Evolutionary conservation across 768 basidiomycete species (phyloP).

Genomic region (Pleurotus eryngii): DNA sequence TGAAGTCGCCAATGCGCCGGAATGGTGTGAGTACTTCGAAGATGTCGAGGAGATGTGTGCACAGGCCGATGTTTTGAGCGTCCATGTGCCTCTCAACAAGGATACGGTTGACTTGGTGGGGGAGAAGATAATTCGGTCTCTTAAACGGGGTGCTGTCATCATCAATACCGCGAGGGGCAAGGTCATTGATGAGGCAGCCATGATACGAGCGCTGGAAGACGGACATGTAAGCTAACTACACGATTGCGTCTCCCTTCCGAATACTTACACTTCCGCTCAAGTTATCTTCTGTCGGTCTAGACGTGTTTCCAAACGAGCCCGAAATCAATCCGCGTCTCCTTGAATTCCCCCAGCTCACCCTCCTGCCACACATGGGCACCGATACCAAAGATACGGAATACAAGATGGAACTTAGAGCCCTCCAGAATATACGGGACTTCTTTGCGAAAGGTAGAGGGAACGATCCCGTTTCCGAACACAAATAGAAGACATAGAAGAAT

Average conservation of each 20-base stretch:
- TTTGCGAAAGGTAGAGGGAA: slow-evolving; percentile 58
- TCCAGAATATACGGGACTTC: slow-evolving; percentile 74
- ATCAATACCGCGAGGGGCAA: slow-evolving; percentile 92
- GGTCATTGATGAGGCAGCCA: slow-evolving; percentile 82
- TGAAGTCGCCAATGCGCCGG: slow-evolving; percentile 54
- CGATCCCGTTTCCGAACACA: slow-evolving; percentile 64
- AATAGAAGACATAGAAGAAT: slow-evolving; percentile 7
- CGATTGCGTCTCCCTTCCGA: neutral
- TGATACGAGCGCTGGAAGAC: slow-evolving; percentile 81
- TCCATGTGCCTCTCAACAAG: slow-evolving; percentile 76
- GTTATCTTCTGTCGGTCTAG: slow-evolving; percentile 79
- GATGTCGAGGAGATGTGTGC: slow-evolving; percentile 61
- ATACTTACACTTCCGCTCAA: slow-evolving; percentile 24
- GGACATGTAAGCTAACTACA: slow-evolving; percentile 66
- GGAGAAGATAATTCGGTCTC: slow-evolving; percentile 68
- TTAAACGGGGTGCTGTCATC: slow-evolving; percentile 77
- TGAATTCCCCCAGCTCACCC: slow-evolving; percentile 76
- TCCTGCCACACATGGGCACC: slow-evolving; percentile 93
- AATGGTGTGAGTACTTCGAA: slow-evolving; percentile 73
- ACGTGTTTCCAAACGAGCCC: slow-evolving; percentile 87
- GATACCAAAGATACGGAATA: slow-evolving; percentile 78
- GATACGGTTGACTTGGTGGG: slow-evolving; percentile 75
- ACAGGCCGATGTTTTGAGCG: slow-evolving; percentile 77
- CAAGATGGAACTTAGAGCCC: slow-evolving; percentile 82
- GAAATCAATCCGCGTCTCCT: slow-evolving; percentile 74